These are phyloP conservation scores for Aureobasidium sp. DNA, from an alignment of 2,329 filamentous ascomycete species.

Conservation along the genomic window DNA sequence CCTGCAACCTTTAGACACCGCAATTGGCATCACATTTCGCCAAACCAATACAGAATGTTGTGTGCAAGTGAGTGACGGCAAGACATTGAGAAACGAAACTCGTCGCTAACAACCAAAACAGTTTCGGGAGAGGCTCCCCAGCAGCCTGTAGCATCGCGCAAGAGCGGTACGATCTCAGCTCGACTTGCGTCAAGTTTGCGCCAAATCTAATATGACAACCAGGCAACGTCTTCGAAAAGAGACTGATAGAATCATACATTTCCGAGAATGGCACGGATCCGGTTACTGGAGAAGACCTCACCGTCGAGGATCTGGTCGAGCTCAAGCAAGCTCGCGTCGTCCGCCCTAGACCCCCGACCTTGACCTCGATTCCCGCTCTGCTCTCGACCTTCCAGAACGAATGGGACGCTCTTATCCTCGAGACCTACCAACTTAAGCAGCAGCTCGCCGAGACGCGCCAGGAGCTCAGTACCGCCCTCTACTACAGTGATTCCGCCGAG, in stretches of 20 bases:
- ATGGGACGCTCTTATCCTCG: slow-evolving; percentile 89
- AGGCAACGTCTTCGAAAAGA: slow-evolving; percentile 91
- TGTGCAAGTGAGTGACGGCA: slow-evolving; percentile 32
- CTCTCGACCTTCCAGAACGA: slow-evolving; percentile 95
- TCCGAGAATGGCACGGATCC: slow-evolving; percentile 90
- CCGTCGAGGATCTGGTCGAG: slow-evolving; percentile 76
- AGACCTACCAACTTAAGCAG: slow-evolving; percentile 85
- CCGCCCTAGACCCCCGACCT: slow-evolving; percentile 79
- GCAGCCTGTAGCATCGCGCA: slow-evolving; percentile 88
- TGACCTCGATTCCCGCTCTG: slow-evolving; percentile 92
- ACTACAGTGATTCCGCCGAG: slow-evolving; percentile 96
- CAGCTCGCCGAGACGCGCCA: slow-evolving; percentile 84
- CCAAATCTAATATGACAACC: slow-evolving; percentile 19
- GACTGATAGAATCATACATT: slow-evolving; percentile 91
- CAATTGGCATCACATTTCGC: background rate
- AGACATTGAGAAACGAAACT: background rate
- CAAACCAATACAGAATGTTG: slow-evolving; percentile 25
- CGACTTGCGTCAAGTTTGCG: slow-evolving; percentile 16
- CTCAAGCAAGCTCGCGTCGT: slow-evolving; percentile 79
- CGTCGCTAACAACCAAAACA: slow-evolving; percentile 35
- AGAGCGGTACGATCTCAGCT: slow-evolving; percentile 63
- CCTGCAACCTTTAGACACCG: background rate
- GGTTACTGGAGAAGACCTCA: slow-evolving; percentile 76
- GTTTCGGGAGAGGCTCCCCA: slow-evolving; percentile 96
- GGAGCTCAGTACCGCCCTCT: slow-evolving; percentile 87